Evolutionary conservation across 352 stramenopile genomes (phyloP).

Genomic region (Phytophthora litchii): DNA sequence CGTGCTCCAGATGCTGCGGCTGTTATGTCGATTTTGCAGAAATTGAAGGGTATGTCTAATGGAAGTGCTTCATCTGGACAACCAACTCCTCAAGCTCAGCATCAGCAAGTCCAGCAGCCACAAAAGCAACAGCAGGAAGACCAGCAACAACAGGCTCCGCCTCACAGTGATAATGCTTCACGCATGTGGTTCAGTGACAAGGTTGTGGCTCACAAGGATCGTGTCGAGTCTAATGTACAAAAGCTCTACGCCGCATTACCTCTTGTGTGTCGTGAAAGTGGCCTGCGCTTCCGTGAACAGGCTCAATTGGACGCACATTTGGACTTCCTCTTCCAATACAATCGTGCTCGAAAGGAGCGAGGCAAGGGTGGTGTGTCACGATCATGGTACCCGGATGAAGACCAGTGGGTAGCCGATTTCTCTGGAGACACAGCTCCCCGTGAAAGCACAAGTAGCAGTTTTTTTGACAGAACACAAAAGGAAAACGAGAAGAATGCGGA

Average conservation of each 20-base stretch:
- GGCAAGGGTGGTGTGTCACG: conserved; percentile 82
- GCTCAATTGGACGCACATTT: conserved; percentile 78
- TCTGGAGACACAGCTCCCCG: conserved; percentile 59
- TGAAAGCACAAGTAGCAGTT: conserved; percentile 78
- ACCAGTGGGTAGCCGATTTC: conserved; percentile 83
- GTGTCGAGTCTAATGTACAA: conserved; percentile 85
- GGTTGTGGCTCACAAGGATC: conserved; percentile 81
- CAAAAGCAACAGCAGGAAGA: conserved; percentile 21
- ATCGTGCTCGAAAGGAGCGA: conserved; percentile 80
- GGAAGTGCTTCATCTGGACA: conserved; percentile 13
- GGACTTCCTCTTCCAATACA: conserved; percentile 90
- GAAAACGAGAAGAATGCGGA: conserved; percentile 56
- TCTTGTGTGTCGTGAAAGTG: conserved; percentile 82
- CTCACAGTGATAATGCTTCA: conserved; percentile 51
- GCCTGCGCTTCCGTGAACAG: conserved; percentile 81
- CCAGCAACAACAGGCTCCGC: conserved; percentile 17
- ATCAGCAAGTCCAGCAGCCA: conserved; percentile 18
- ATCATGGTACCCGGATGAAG: conserved; percentile 85
- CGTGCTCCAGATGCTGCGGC: conserved; percentile 63
- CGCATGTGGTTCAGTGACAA: conserved; percentile 89
- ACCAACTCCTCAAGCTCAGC: conserved; percentile 16
- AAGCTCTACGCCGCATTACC: conserved; percentile 85
- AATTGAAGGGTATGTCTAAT: conserved; percentile 68
- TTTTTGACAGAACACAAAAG: conserved; percentile 71
- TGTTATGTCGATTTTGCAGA: conserved; percentile 89